Base-by-base conservation (phyloP, 139 green algal genomes). In the Micromonas pusilla region DNA sequence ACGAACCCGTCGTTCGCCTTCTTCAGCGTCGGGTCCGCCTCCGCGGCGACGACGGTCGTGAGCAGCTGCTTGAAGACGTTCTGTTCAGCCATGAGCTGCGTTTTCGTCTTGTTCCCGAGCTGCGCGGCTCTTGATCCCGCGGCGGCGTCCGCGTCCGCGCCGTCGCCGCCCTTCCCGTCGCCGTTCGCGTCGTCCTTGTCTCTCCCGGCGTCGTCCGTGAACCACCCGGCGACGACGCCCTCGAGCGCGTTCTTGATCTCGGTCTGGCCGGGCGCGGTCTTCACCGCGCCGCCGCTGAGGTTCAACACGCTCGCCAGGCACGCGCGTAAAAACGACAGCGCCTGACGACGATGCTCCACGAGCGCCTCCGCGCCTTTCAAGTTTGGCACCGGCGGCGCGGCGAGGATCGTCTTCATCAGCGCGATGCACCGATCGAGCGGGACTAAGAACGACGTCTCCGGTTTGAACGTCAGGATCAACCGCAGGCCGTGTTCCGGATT, bases 401-500 rank as follows among this genome's bases (percentile, higher is more conserved):
- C 25, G 26, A 74, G 57, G 72, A 68, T 75, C 54, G 52, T 32
- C 16, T 37, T 38, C 70, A 72, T 52, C 26, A 87, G 52, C 19
- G 37, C n/a, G 13, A 94, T 88, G 83, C 89, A 96, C 60, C 86
- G 82, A 85, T 98, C 94, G 45, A 97, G 75, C 3, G 93, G 95
- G 26, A 98, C 90, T 19, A 99, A 87, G 80, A 98, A 99, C 3
- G 86, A 90, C 32, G 91, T 91, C 54, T 66, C 68, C 2, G 94
- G 91, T 68, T 89, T 82, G 81, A 99, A 98, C 52, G 89, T 96
- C 31, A 99, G 88, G 75, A 99, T 96, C 45, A 97, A 81, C 52
- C 95, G 89, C 72, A 99, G 86, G 32, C 93, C 95, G 79, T 97
- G 91, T 85, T 99, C 95, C 0, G 94, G 92, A 76, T 97, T 97